Conservation (phyloP, 177 flowering plant species). For the Telopea speciosissima region DNA sequence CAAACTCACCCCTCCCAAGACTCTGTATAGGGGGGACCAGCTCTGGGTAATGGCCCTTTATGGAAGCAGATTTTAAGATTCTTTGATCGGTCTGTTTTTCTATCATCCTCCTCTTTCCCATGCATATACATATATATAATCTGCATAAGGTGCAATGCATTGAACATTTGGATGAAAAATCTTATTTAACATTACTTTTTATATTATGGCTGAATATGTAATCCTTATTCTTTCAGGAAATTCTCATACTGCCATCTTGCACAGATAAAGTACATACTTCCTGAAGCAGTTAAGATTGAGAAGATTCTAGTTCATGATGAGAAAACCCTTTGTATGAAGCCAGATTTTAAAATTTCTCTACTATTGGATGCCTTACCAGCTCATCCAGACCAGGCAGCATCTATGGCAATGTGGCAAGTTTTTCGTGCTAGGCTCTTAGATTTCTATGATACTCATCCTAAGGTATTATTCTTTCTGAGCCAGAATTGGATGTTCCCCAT, state of each 20-base stretch:
- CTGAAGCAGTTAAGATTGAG: constrained; percentile 63
- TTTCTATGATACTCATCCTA: constrained; percentile 52
- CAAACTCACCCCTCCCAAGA: too few relatives aligned
- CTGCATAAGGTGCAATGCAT: not conserved
- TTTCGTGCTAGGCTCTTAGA: constrained; percentile 50
- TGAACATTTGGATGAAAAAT: not conserved
- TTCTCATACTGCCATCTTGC: constrained; percentile 65
- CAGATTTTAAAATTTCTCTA: constrained; percentile 51
- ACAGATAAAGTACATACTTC: constrained; percentile 68
- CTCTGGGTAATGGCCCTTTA: too few relatives aligned
- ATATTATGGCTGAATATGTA: not conserved
- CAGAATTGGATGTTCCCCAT: too few relatives aligned
- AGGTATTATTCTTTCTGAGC: constrained; percentile 37
- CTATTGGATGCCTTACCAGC: constrained; percentile 9
- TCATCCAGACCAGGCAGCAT: constrained; percentile 29
- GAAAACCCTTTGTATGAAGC: constrained; percentile 70
- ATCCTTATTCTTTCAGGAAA: constrained; percentile 39
- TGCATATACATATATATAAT: not conserved
- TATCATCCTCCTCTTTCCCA: not conserved
- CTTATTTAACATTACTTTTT: not conserved
- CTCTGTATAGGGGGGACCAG: too few relatives aligned
- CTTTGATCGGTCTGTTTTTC: not conserved
- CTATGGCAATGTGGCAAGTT: constrained; percentile 38
- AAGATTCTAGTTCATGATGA: constrained; percentile 53
- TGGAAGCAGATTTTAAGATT: not conserved